Evolutionary conservation across 2,329 filamentous ascomycete species (phyloP), one percentile per base, ranked within the genome.

Genomic region (Colletotrichum noveboracense): DNA sequence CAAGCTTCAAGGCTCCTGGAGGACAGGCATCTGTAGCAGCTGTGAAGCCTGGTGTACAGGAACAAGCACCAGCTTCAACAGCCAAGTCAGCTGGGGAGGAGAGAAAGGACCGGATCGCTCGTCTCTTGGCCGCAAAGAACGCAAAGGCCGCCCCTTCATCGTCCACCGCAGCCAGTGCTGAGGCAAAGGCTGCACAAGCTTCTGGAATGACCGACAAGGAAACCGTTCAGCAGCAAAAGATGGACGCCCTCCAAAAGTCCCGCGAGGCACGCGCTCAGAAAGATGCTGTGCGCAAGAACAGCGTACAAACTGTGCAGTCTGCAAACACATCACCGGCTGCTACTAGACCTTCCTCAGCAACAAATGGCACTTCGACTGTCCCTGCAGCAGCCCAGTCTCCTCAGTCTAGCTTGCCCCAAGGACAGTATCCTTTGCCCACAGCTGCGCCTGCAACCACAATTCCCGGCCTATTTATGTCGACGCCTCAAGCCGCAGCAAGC

Each of bases 71-170:
- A 5, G n/a, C 61, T 12, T 48, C 75, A 14, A 24, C 64, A n/a
- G 80, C 83, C 52, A 85, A 83, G 77, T 87, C 90, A 9, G 74
- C 74, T 8, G 74, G 74, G 38, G 88, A 94, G 77, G 92, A 94
- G 80, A 90, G 94, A 26, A 95, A 94, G 79, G 94, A 95, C 78
- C 91, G 94, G 56, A 95, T 96, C 75, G 94, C 94, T 6, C 91
- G 93, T 65, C 89, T 96, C 71, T 88, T 96, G 70, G 94, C 94
- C n/a, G 92, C 91, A 2, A 96, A 94, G 82, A 90, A 89, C 67
- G 90, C 91, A 38, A 94, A 93, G 34, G 21, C 76, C 32, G 70
- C 74, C 1, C 62, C 78, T 16, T 64, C 70, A 7, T 64, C 62
- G n/a, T 21, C 65, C 10, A 32, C 30, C 60, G 72, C 77, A 38